A percentile compares a stretch with the other conserved stretches of the same genome.
Conservation (phyloP, 176 grass and related monocot species). For the Paspalum notatum region DNA sequence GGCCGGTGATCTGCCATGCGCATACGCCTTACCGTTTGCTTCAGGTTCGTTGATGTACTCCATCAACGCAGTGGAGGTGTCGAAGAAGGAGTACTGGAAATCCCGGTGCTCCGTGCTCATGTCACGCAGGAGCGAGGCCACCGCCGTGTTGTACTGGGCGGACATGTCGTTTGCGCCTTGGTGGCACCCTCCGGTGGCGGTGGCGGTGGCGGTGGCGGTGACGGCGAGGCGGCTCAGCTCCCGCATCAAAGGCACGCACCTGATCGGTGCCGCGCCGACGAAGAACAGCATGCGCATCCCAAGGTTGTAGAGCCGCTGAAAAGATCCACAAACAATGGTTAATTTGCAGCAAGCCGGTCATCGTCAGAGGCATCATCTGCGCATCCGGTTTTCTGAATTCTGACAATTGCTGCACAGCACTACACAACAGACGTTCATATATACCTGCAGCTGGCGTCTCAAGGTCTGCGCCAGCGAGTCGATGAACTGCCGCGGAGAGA, state of each 20-base stretch:
- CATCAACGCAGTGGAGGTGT: conserved; percentile 28
- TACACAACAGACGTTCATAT: neutral
- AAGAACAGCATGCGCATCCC: conserved; percentile 61
- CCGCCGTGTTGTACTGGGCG: conserved; percentile 47
- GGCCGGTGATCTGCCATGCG: no score
- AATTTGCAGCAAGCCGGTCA: neutral
- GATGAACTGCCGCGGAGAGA: conserved; percentile 26
- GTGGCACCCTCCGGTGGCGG: conserved; percentile 37
- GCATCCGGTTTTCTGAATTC: no score
- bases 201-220: no score
- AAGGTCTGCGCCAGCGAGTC: conserved; percentile 37
- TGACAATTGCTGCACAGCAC: no score
- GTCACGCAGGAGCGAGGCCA: conserved; percentile 38
- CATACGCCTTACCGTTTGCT: conserved; percentile 34
- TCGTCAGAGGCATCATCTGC: neutral
- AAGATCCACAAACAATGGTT: neutral
- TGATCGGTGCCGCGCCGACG: conserved; percentile 56
- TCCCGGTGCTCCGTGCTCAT: conserved; percentile 31
- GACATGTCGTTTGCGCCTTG: conserved; percentile 55
- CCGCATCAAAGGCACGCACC: conserved; percentile 60
- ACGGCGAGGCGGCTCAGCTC: conserved; percentile 19
- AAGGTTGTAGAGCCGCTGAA: conserved; percentile 64
- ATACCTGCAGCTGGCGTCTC: conserved; percentile 60
- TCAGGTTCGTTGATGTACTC: conserved; percentile 54
- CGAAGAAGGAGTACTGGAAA: conserved; percentile 67